Base-by-base conservation (phyloP, 305 asterid genomes). In the Solanum hybrid region DNA sequence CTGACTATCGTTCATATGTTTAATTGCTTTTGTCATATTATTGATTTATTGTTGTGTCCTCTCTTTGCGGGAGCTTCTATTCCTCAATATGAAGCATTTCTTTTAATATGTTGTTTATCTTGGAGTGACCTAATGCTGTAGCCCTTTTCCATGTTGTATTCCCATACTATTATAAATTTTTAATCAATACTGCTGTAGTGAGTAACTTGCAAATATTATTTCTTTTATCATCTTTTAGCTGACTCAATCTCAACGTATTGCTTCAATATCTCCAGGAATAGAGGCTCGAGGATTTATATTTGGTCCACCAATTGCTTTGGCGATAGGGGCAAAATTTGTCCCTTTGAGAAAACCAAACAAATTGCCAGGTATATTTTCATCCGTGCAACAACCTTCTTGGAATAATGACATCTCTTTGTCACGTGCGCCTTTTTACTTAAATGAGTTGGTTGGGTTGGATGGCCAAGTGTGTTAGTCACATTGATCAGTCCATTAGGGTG, bases 201-300 rank as follows among this genome's bases (percentile, higher is more conserved):
- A 20, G 77, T 10, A 31, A 31, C 88, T 85, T 85, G 77, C 76
- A 31, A 85, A 85, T 27, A 10, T 31, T 57, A 31, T 51, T 51
- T 68, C 31, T 51, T 84, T 85, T 51, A 31, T 57, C 13, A 57
- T 22, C 88, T 57, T 85, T 51, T 57, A 6, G 8, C 77, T 32
- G 45, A 57, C 77, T 31, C 12, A 8, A 31, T 85, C 37, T 85
- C 32, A 85, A 57, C 88, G 1, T 57, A 57, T 85, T 2, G 32
- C 65, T 57, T 85, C 88, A 85, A 31, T 85, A 85, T 85, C 32
- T 85, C 88, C 92, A 96, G 98, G 98, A 70, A 93, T 96, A 37
- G 98, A 96, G 93, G 98, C 98, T 88, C 95, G 97, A 4, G 98
- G 98, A 32, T 96, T 96, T 85, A 94, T 96, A 90, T 96, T 96